These are phyloP conservation scores for Rhynchosporium secalis DNA, from an alignment of 2,329 filamentous ascomycete genomes.

Conservation along the genomic window DNA sequence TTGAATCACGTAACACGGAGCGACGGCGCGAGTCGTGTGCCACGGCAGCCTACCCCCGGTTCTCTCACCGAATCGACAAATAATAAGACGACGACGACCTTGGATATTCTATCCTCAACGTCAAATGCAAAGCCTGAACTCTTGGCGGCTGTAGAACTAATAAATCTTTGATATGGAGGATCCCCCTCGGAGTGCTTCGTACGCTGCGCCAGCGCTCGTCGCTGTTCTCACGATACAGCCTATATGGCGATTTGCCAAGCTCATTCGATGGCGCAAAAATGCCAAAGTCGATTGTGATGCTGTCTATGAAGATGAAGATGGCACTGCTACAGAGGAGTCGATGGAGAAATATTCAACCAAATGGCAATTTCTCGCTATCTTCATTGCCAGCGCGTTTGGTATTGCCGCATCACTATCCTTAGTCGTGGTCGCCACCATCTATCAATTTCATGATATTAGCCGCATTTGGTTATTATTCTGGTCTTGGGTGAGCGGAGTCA, in stretches of 20 bases:
- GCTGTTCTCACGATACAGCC: conserved; percentile 28
- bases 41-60: neutral
- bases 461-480: conserved; percentile 59
- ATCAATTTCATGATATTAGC: conserved; percentile 37
- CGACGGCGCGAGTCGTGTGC: conserved; percentile 2
- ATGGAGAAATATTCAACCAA: conserved; percentile 60
- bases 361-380: conserved; percentile 53
- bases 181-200: neutral
- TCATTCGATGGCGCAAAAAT: conserved; percentile 21
- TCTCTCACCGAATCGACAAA: neutral
- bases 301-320: conserved; percentile 67
- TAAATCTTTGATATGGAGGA: conserved; percentile 5
- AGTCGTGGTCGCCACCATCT: conserved; percentile 53
- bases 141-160: conserved; percentile 1
- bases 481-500: conserved; percentile 57
- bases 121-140: conserved; percentile 4
- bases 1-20: neutral
- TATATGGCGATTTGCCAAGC: conserved; percentile 27
- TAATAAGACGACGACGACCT: neutral
- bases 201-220: conserved; percentile 9
- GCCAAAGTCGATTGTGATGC: conserved; percentile 17
- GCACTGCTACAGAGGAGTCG: conserved; percentile 63
- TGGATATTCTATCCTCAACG: neutral
- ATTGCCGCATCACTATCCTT: conserved; percentile 55
- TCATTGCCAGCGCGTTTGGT: conserved; percentile 53